A percentile compares a stretch with the other conserved stretches of the same genome.
Evolutionary conservation across 2,329 filamentous ascomycete genomes (phyloP).

Genomic region (Emergomyces pasteurianus): DNA sequence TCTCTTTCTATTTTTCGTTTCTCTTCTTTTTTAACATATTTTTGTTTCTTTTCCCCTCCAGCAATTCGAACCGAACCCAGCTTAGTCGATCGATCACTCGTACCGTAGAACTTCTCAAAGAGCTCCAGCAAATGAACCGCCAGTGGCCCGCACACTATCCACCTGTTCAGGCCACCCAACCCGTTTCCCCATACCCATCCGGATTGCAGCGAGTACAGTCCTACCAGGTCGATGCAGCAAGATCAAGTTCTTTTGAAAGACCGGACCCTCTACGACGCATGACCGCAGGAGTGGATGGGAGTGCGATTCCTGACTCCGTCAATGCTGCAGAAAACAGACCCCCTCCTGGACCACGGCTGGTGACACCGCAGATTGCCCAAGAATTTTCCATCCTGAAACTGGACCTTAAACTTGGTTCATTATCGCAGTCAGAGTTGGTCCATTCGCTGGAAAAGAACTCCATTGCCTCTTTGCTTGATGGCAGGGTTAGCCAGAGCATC

Average conservation of each 20-base stretch:
- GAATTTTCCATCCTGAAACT: constrained; percentile 94
- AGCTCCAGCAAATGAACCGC: constrained; percentile 77
- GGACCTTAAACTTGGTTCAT: constrained; percentile 75
- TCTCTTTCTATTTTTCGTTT: too few relatives aligned
- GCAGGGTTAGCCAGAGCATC: constrained; percentile 87
- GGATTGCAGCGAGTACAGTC: constrained; percentile 17
- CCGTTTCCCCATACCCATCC: constrained; percentile 23
- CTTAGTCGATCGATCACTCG: constrained; percentile 79
- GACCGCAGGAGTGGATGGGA: constrained; percentile 56
- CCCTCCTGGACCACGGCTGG: constrained; percentile 62
- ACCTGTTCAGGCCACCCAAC: constrained; percentile 36
- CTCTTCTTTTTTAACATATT: constrained; percentile 3
- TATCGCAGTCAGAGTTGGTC: constrained; percentile 81
- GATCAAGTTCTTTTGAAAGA: constrained; percentile 21
- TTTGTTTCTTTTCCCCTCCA: constrained; percentile 15
- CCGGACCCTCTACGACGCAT: constrained; percentile 53
- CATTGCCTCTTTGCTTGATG: constrained; percentile 79
- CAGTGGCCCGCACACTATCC: constrained; percentile 94
- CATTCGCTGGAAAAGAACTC: constrained; percentile 89
- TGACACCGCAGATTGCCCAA: constrained; percentile 84
- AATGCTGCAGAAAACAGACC: constrained; percentile 51
- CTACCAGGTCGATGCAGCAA: constrained; percentile 22
- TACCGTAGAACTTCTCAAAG: constrained; percentile 71
- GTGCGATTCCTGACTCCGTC: constrained; percentile 58
- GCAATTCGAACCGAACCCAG: constrained; percentile 75